Evolutionary conservation across 352 stramenopile genomes (phyloP), one percentile per base, ranked within the genome.

Genomic region (Phytophthora multivora): DNA sequence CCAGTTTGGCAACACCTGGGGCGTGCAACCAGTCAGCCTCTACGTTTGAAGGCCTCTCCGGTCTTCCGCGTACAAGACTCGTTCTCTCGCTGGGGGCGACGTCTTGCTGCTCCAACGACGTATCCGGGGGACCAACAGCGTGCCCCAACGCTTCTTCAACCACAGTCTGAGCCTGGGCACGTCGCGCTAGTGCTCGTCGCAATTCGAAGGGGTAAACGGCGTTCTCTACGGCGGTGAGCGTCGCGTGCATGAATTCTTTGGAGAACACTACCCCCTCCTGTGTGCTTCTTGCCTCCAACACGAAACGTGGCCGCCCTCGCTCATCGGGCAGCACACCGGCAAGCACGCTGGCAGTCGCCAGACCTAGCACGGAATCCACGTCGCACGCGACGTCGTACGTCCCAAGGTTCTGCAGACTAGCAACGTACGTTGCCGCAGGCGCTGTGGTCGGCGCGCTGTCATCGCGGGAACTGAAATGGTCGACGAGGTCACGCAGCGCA

Each of bases 191-290:
- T 15, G 69, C 51, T 28, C 82, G 69, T 21, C 63, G 80, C 16
- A 91, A 51, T 38, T 91, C 78, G 51, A 86, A 89, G 15, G 86
- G 69, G 38, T 85, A 85, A 21, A 88, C 80, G 10, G 82, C 69
- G 39, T 91, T 91, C 47, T 91, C 82, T 4, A 91, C 56, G n/a
- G 76, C 77, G 2, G 69, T 83, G 30, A 88, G 71, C 6, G 74
- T 72, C 0, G 78, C 74, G 3, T 73, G 56, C 55, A 91, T 86
- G 6, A 89, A 54, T 18, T 80, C 73, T 15, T 74, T 76, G n/a
- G 82, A 83, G 25, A 91, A 85, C 1, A 33, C 18, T 11, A 78
- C 46, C 7, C 71, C 65, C 6, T 75, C 73, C 15, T 69, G 75
- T 10, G 61, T 59, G 48, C 76, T 85, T 15, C 82, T 71, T 5